Evolutionary conservation across 2,329 filamentous ascomycete species (phyloP), one percentile per base, ranked within the genome.

Genomic region (Venturia nashicola): DNA sequence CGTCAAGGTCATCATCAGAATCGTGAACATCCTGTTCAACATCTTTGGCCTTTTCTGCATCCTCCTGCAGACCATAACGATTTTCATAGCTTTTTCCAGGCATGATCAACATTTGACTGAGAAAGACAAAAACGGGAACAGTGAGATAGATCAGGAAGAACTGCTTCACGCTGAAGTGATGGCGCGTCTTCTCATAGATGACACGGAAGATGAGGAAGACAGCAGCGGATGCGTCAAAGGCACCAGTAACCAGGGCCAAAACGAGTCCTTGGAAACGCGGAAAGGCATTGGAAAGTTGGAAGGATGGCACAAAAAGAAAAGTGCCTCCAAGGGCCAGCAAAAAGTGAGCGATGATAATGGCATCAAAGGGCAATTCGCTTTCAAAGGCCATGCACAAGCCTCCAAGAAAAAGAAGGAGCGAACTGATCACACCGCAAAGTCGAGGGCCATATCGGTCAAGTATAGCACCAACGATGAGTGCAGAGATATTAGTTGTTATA

Each of bases 231-330:
- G 89, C 86, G 73, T 95, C 90, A 72, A 94, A 95, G 5, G 89
- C 89, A 6, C 90, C 90, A 0, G 89, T 93, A 62, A 95, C 76
- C 42, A 91, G 79, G 2, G 90, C 89, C 9, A 95, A 78, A 67
- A 95, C 90, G n/a, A 90, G 77, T 1, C 90, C 90, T 0, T 89
- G 89, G 70, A 87, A 82, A 61, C 82, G 82, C 0, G 90, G 90
- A 71, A 95, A 93, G 2, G 90, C 86, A 73, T 94, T 94, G 46
- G 89, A 91, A 46, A 94, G 82, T 72, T 94, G 90, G 74, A 93
- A 93, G 3, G 87, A 89, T 9, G 89, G 86, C 65, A 94, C 90
- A 74, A 91, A 94, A 61, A 90, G 83, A 69, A 91, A 92, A 2
- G 89, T 88, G 0, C 90, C 90, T 23, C 89, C 90, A 1, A 93